Conservation (phyloP, 1,139 yeast genomes). For the Lodderomyces metapsilosis region DNA sequence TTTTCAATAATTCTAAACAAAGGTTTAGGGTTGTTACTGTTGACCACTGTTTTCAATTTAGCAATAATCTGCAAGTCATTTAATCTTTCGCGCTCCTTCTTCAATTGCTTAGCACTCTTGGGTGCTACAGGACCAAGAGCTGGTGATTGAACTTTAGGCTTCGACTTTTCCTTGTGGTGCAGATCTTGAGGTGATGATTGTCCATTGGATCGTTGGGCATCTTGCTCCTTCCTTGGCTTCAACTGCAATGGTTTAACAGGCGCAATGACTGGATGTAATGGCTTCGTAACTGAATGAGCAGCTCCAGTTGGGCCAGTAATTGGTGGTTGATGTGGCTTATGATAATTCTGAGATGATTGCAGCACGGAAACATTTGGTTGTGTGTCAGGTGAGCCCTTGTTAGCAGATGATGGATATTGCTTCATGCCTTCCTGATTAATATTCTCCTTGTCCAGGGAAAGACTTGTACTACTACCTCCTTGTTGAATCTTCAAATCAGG, state of each 20-base stretch:
- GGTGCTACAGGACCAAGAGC: conserved; percentile 24
- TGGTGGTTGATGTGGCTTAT: conserved; percentile 7
- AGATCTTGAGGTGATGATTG: conserved; percentile 18
- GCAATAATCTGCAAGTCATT: conserved; percentile 86
- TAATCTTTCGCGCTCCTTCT: conserved; percentile 69
- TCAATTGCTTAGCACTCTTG: conserved; percentile 46
- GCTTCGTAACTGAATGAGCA: conserved; percentile 15
- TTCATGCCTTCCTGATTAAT: neutral
- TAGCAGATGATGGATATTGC: neutral
- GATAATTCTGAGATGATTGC: conserved; percentile 2
- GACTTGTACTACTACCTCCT: conserved; percentile 11
- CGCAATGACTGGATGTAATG: conserved; percentile 11
- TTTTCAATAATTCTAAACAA: conserved; percentile 84
- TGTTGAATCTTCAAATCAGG: conserved; percentile 34
- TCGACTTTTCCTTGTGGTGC: conserved; percentile 14
- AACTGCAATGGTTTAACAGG: conserved; percentile 16
- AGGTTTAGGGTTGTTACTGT: conserved; percentile 78
- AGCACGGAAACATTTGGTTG: conserved; percentile 18
- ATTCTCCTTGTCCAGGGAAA: conserved; percentile 6
- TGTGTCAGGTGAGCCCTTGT: conserved; percentile 2
- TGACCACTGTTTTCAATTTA: conserved; percentile 80
- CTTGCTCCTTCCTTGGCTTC: conserved; percentile 8
- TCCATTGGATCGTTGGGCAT: conserved; percentile 17
- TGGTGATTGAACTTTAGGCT: conserved; percentile 21
- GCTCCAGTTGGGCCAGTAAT: conserved; percentile 11